Evolutionary conservation across 2,329 filamentous ascomycete species (phyloP).

Genomic region (Mariannaea sp.): DNA sequence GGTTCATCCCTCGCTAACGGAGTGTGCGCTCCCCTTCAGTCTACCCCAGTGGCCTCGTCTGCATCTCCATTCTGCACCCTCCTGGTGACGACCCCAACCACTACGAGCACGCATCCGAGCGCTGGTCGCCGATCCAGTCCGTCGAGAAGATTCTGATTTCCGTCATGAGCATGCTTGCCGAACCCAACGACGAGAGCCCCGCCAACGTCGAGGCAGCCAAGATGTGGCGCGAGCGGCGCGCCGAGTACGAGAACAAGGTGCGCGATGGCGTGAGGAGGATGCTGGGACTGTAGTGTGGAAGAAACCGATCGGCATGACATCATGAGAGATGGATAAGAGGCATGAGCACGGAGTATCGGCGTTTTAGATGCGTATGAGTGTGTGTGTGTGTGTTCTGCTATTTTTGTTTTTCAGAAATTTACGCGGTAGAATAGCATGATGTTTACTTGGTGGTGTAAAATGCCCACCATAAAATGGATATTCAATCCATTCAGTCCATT

Average conservation of each 20-base stretch:
- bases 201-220: constrained; percentile 96
- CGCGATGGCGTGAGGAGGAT: constrained; percentile 79
- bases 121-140: constrained; percentile 95
- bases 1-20: neutral
- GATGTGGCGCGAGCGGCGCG: constrained; percentile 87
- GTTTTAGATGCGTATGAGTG: no score
- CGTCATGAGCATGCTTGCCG: constrained; percentile 97
- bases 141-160: constrained; percentile 97
- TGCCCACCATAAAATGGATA: constrained; percentile 28
- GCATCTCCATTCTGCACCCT: constrained; percentile 96
- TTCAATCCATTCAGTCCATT: constrained; percentile 28
- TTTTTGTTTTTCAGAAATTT: neutral
- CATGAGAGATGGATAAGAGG: constrained; percentile 3
- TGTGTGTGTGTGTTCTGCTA: neutral
- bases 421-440: constrained; percentile 1
- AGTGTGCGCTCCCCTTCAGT: constrained; percentile 58
- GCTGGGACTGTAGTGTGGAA: constrained; percentile 73
- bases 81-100: constrained; percentile 97
- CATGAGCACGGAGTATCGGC: constrained; percentile 30
- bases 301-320: neutral
- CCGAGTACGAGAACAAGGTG: constrained; percentile 86
- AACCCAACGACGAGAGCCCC: constrained; percentile 94
- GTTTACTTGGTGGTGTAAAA: constrained; percentile 30
- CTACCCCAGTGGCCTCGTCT: constrained; percentile 89
- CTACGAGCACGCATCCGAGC: constrained; percentile 94